These are phyloP conservation scores for Thuja plicata DNA, from an alignment of 83 land plant genomes.

Conservation along the genomic window DNA sequence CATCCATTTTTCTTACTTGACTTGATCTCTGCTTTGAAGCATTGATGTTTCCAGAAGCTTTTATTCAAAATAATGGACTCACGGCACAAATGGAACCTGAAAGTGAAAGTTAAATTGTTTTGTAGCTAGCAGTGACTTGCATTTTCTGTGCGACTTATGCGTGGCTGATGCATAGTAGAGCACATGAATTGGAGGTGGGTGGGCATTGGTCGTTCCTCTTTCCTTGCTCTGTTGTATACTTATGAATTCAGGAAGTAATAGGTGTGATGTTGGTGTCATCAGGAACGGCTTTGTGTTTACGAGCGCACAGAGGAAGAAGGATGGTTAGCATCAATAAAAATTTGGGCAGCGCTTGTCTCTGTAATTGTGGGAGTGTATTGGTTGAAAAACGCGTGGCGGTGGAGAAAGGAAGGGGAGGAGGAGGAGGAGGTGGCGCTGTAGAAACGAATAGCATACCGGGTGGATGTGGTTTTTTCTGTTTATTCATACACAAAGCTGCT, in stretches of 20 bases:
- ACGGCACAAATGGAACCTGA: not conserved
- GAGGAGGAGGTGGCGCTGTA: conserved; percentile 74
- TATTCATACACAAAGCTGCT: conserved; percentile 73
- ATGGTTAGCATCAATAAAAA: not conserved
- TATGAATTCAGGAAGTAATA: not conserved
- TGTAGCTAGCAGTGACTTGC: not conserved
- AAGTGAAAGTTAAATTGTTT: not conserved
- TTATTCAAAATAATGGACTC: too few species aligned
- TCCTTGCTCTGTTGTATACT: not conserved
- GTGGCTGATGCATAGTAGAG: not conserved
- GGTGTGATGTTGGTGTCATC: not conserved
- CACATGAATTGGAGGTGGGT: not conserved
- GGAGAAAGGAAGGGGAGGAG: not conserved
- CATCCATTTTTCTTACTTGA: not conserved
- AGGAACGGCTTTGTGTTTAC: not conserved
- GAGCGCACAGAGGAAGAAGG: not conserved
- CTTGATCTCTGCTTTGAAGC: not conserved
- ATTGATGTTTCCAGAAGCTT: too few species aligned
- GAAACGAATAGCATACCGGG: conserved; percentile 74
- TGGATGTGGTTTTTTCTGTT: conserved; percentile 74
- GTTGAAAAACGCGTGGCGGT: not conserved
- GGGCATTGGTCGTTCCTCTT: not conserved
- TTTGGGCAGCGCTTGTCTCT: not conserved
- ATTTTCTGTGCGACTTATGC: not conserved
- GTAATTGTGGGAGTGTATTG: not conserved